Evolutionary conservation across 2,329 filamentous ascomycete species (phyloP), one percentile per base, ranked within the genome.

Genomic region (Diaporthe batatas): DNA sequence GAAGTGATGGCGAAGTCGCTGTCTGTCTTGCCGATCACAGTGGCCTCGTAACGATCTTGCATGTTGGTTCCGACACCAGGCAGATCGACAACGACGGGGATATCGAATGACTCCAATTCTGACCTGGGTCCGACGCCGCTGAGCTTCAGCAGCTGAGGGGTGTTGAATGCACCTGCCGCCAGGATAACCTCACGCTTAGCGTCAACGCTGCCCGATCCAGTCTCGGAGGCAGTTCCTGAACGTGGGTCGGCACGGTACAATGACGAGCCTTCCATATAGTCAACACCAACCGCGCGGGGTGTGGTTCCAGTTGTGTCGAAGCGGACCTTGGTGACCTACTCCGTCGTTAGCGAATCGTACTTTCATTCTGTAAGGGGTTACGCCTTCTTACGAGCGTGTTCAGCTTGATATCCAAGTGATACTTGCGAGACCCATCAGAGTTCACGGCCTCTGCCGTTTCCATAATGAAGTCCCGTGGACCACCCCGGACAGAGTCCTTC

Each of bases 361-460:
- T 62, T 62, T 25, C 79, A 75, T 68, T 81, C 42, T 23, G 77
- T 54, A 85, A 82, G n/a, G 78, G 78, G 8, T 84, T 78, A 80
- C 81, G 14, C 79, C 76, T 1, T 76, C 74, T 74, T 18, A 73
- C 77, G 36, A 78, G 71, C 21, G 75, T 79, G 68, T 82, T 78
- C 14, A 81, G 73, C 3, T 76, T 76, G 47, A 82, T 81, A 70
- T 87, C 84, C 6, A 90, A 83, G 58, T 85, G 85, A 58, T 76
- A 75, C 58, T 75, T 75, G 59, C 71, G 76, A 82, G 83, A 58
- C 2, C 68, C 68, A n/a, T 70, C 42, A 58, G 51, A 36, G 72
- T 81, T 81, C 5, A 83, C 84, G 14, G 76, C 76, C 32, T 73
- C 73, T 70, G 84, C 84, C 25, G 84, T 84, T 51, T 82, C 80